Conservation (phyloP, 1,139 yeast genomes). For the Sporopachydermia cereana region DNA sequence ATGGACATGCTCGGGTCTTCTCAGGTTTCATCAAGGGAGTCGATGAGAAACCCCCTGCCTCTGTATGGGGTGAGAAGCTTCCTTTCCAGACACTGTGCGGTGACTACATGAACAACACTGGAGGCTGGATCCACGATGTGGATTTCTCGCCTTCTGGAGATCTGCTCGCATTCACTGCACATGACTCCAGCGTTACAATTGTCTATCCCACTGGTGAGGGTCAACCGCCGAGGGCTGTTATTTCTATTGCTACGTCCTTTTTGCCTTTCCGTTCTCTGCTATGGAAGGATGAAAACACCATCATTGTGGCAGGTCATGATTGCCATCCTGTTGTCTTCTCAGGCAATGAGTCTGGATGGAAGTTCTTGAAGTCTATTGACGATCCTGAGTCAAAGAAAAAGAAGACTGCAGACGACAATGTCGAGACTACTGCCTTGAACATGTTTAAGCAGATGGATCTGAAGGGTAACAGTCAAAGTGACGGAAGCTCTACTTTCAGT, state of each 20-base stretch:
- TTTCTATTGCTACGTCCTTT: conserved; percentile 51
- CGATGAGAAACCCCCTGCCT: conserved; percentile 69
- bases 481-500: not conserved
- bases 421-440: conserved; percentile 75
- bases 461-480: conserved; percentile 55
- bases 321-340: conserved; percentile 81
- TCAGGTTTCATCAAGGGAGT: conserved; percentile 88
- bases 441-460: conserved; percentile 95
- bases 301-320: conserved; percentile 87
- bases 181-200: conserved; percentile 65
- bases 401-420: conserved; percentile 41
- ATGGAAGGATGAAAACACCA: conserved; percentile 52
- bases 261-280: conserved; percentile 73
- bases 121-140: conserved; percentile 91
- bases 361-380: conserved; percentile 52
- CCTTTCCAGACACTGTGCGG: conserved; percentile 93
- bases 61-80: conserved; percentile 89
- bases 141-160: conserved; percentile 75
- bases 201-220: conserved; percentile 72
- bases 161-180: conserved; percentile 66
- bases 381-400: conserved; percentile 32
- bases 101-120: conserved; percentile 64
- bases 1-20: conserved; percentile 88
- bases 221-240: conserved; percentile 34
- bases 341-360: conserved; percentile 64